A percentile compares a stretch with the other conserved stretches of the same genome.
phyloP scores from a whole-genome alignment of 176 grass and related monocot species.

The Leersia perrieri region DNA sequence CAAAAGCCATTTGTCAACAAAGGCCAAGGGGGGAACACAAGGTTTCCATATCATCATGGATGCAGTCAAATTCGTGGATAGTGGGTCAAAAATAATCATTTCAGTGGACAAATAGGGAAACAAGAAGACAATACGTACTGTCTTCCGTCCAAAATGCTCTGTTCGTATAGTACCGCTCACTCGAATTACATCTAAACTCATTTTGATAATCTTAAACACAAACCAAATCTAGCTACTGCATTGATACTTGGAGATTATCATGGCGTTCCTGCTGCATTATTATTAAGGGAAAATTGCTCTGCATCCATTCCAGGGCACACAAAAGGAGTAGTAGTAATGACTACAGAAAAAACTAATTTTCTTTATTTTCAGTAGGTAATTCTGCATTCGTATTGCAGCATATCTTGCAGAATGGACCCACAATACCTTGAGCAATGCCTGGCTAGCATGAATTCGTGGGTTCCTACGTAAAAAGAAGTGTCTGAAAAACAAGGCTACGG shows the following conservation, averaged over 20 bases:
- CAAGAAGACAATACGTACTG: not conserved
- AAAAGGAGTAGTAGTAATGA: not conserved
- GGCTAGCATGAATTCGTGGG: not conserved
- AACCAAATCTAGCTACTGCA: not conserved
- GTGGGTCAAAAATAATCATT: constrained; percentile 8
- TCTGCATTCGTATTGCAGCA: not conserved
- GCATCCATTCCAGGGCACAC: not conserved
- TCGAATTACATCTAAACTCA: not conserved
- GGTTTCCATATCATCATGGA: not conserved
- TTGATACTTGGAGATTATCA: not conserved
- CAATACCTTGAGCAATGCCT: not conserved
- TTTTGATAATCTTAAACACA: not conserved
- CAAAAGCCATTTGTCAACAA: not conserved
- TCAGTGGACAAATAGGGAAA: not conserved
- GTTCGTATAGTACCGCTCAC: not conserved
- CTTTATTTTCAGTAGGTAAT: not conserved
- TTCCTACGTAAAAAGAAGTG: constrained; percentile 33
- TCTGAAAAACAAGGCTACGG: constrained; percentile 10
- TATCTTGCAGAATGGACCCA: not conserved
- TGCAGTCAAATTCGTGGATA: not conserved
- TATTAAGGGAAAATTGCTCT: not conserved
- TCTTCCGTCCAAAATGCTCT: not conserved
- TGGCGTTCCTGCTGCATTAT: not conserved
- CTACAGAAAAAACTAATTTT: not conserved
- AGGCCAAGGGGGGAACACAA: not conserved